Conservation (phyloP, 805 yeast species). For the Candida ipomoeae region DNA sequence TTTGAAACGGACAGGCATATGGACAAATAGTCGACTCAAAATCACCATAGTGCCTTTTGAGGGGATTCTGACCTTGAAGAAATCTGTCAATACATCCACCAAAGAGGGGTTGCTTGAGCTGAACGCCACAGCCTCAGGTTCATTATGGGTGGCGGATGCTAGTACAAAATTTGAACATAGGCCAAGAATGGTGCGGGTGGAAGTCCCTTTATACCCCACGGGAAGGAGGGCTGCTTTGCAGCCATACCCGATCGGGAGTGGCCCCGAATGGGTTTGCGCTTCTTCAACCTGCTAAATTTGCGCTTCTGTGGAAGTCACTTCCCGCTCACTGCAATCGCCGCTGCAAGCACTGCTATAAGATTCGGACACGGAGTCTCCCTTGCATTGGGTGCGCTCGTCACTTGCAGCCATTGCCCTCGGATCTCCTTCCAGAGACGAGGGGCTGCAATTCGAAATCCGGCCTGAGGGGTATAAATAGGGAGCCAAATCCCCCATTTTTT, state of each 20-base stretch:
- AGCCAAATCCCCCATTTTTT: neutral
- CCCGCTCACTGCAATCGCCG: neutral
- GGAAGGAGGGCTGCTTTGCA: neutral
- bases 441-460: neutral
- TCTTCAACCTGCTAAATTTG: neutral
- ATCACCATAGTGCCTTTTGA: constrained; percentile 37
- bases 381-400: neutral
- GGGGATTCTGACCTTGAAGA: constrained; percentile 1
- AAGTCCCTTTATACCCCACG: constrained; percentile 1
- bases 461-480: neutral
- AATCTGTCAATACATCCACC: neutral
- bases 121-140: neutral
- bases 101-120: neutral
- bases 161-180: constrained; percentile 1
- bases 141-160: neutral
- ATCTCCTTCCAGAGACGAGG: neutral
- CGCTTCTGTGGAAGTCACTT: too few relatives aligned
- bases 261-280: neutral
- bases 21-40: constrained; percentile 38
- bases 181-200: neutral
- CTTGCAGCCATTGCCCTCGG: neutral
- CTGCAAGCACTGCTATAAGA: neutral
- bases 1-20: constrained; percentile 41
- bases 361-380: neutral
- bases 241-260: neutral